These are phyloP conservation scores for Candida ascalaphidarum DNA, from an alignment of 805 yeast genomes.

Conservation along the genomic window DNA sequence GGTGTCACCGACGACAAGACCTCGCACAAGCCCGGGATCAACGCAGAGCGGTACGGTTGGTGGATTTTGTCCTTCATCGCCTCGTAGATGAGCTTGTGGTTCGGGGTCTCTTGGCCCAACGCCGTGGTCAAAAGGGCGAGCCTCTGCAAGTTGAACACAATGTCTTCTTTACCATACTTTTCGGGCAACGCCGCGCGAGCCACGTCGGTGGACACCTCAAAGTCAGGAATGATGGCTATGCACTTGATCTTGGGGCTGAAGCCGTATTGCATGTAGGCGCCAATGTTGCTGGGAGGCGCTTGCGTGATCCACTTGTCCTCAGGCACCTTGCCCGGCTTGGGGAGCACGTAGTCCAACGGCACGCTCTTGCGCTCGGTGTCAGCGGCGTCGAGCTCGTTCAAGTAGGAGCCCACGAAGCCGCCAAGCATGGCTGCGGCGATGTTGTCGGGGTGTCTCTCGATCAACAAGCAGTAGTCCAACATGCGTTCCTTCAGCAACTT, in stretches of 20 bases:
- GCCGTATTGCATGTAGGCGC: constrained; percentile 78
- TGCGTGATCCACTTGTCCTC: constrained; percentile 32
- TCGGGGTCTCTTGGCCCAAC: constrained; percentile 75
- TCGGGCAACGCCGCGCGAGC: constrained; percentile 85
- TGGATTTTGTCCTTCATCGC: constrained; percentile 97
- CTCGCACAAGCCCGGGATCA: constrained; percentile 86
- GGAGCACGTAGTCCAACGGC: constrained; percentile 79
- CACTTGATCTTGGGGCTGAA: constrained; percentile 83
- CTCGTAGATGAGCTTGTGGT: constrained; percentile 74
- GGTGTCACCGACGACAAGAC: constrained; percentile 79
- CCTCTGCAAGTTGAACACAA: constrained; percentile 89
- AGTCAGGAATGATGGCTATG: constrained; percentile 85
- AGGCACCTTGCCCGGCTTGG: constrained; percentile 61
- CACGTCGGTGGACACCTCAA: constrained; percentile 89
- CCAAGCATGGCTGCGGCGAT: constrained; percentile 99
- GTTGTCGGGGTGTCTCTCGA: constrained; percentile 97
- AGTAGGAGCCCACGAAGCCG: constrained; percentile 93
- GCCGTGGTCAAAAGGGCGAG: constrained; percentile 90
- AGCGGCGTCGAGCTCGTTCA: constrained; percentile 66
- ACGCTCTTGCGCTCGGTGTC: constrained; percentile 73
- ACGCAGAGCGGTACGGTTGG: constrained; percentile 90
- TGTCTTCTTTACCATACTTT: constrained; percentile 68
- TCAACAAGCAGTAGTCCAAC: constrained; percentile 92
- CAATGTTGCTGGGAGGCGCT: constrained; percentile 74
- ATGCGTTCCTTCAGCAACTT: constrained; percentile 70